These are phyloP conservation scores for Schoenoplectus triqueter DNA, from an alignment of 202 grass and related monocot species.

Conservation along the genomic window DNA sequence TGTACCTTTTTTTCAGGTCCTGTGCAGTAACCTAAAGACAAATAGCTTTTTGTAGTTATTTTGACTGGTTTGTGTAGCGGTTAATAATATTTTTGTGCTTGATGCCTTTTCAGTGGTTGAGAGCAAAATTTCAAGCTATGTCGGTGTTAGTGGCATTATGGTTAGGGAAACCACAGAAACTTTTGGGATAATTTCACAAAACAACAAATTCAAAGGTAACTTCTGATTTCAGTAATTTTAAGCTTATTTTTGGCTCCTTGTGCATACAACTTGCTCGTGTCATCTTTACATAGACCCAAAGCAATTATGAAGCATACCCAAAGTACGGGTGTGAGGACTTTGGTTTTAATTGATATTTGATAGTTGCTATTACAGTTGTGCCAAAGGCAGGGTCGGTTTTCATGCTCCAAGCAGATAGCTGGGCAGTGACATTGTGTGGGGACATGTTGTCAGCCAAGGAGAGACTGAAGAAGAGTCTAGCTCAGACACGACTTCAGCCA, in stretches of 20 bases:
- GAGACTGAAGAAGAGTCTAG: constrained; percentile 47
- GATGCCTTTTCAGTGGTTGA: constrained; percentile 57
- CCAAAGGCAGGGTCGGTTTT: constrained; percentile 62
- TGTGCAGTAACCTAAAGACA: not conserved
- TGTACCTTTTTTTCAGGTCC: not conserved
- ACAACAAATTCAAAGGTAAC: constrained; percentile 60
- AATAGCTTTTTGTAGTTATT: not conserved
- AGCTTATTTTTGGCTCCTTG: not conserved
- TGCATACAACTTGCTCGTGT: not conserved
- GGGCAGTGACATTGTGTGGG: constrained; percentile 66
- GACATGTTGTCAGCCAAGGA: constrained; percentile 65
- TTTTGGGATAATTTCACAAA: constrained; percentile 80
- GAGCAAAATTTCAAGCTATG: constrained; percentile 62
- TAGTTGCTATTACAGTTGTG: constrained; percentile 53
- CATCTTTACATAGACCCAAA: not conserved
- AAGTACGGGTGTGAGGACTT: not conserved
- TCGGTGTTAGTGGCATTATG: constrained; percentile 76
- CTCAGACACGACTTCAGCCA: constrained; percentile 41
- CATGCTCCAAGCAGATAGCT: constrained; percentile 67
- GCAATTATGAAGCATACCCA: not conserved
- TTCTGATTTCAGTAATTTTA: constrained; percentile 19
- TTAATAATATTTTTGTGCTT: constrained; percentile 26
- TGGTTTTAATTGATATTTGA: not conserved
- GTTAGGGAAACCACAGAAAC: constrained; percentile 78
- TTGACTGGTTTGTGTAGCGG: constrained; percentile 4